Conservation (phyloP, 495 filamentous ascomycete species). For the Emericellopsis terricola region DNA sequence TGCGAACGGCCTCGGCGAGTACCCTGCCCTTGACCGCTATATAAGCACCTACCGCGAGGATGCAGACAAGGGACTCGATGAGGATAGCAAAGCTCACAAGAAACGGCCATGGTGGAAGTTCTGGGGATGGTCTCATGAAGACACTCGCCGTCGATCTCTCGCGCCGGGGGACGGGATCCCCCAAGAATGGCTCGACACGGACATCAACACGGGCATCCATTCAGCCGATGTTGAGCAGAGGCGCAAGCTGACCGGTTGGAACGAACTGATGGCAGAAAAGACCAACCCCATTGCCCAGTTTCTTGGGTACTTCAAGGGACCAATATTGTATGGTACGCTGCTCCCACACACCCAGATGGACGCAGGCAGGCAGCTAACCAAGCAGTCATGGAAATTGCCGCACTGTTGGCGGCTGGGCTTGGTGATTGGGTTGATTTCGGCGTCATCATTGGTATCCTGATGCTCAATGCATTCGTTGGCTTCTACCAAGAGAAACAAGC, state of each 20-base stretch:
- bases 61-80: background rate
- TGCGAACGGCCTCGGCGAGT: background rate
- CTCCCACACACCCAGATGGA: conserved; percentile 10
- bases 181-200: conserved; percentile 56
- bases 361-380: background rate
- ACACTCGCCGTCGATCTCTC: background rate
- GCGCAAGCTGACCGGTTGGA: conserved; percentile 50
- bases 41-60: conserved; percentile 2
- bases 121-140: background rate
- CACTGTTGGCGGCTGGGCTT: conserved; percentile 60
- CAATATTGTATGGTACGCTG: conserved; percentile 63
- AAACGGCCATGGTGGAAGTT: conserved; percentile 3
- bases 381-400: conserved; percentile 72
- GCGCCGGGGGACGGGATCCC: conserved; percentile 12
- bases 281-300: conserved; percentile 62
- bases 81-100: background rate
- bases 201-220: conserved; percentile 44
- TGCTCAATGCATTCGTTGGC: conserved; percentile 67
- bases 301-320: conserved; percentile 62
- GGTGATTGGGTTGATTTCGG: conserved; percentile 71
- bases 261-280: conserved; percentile 62
- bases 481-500: conserved; percentile 84
- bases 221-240: conserved; percentile 40
- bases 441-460: conserved; percentile 64
- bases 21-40: conserved; percentile 2